Base-by-base conservation (phyloP, 768 basidiomycete species). In the Leccinum variicolor region DNA sequence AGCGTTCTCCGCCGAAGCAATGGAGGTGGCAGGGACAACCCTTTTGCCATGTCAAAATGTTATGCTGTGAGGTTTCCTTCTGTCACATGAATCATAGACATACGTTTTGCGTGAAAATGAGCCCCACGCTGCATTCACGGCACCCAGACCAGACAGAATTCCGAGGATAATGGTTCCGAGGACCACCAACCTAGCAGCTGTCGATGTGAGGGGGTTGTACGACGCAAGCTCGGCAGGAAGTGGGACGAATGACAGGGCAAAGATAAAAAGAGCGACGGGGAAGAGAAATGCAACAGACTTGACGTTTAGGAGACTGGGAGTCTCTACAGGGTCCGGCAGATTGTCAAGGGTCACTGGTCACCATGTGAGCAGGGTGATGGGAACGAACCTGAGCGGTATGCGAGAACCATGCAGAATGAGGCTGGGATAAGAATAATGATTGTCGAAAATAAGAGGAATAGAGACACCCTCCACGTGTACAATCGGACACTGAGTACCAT, bases 81-180 rank as follows among this genome's bases (percentile, higher is more conserved):
- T 13, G 50, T 55, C 59, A 53, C 51, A 62, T 56, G 50, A 55
- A 67, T 60, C 48, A 34, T 56, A n/a, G 50, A 67, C 70, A 58
- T 62, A 71, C 70, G 61, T 61, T 59, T 53, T 53, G 48, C 57
- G 63, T 36, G 57, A 26, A 63, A 71, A 67, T 50, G 54, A 53
- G 9, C 63, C 73, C 87, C 89, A 89, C 0, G 84, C 80, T 48
- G 81, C 85, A 60, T 79, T 84, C 50, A 89, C 77, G 3, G 89
- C 86, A 60, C 90, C 90, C 59, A 90, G 87, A 0, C 92, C 92
- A 1, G 91, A 90, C 6, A 94, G 76, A 3, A 85, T 67, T 6
- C 92, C 92, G n/a, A 94, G 84, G 55, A 92, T 81, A 29, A 86
- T 77, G 0, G 87, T 92, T 3, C 92, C 92, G 21, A 93, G 72